Conservation (phyloP, 2,329 filamentous ascomycete species). For the Hymenoscyphus salicellus region DNA sequence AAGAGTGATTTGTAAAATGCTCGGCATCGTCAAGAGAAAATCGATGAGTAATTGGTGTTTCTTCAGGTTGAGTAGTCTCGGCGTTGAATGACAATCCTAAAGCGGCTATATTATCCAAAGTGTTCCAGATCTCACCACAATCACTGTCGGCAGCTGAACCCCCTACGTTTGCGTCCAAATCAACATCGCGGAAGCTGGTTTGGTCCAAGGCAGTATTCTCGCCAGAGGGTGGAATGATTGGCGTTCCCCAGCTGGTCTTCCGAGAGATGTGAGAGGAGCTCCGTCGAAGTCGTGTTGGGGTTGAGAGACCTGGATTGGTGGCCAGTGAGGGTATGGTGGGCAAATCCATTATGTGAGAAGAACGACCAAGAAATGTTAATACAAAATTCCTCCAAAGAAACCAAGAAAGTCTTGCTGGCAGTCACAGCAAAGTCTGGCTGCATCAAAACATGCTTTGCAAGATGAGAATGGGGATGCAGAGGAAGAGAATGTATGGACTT, state of each 20-base stretch:
- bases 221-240: conserved; percentile 33
- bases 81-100: conserved; percentile 40
- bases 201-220: conserved; percentile 29
- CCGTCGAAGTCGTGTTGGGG: conserved; percentile 34
- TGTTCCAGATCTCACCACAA: conserved; percentile 38
- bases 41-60: conserved; percentile 17
- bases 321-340: conserved; percentile 15
- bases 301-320: conserved; percentile 20
- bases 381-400: conserved; percentile 34
- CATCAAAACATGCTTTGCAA: conserved; percentile 33
- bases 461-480: conserved; percentile 28
- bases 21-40: conserved; percentile 32
- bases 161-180: conserved; percentile 29
- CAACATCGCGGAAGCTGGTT: conserved; percentile 37
- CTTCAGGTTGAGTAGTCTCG: conserved; percentile 28
- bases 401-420: conserved; percentile 33
- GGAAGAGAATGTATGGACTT: conserved; percentile 9
- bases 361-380: conserved; percentile 33
- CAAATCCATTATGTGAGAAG: conserved; percentile 30
- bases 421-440: conserved; percentile 25
- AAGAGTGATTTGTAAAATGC: conserved; percentile 14
- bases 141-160: conserved; percentile 27
- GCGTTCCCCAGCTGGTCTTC: conserved; percentile 41
- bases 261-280: conserved; percentile 41
- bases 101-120: conserved; percentile 42